A percentile compares a stretch with the other conserved stretches of the same genome.
Evolutionary conservation across 139 green algal species (phyloP).

Genomic region (Pleodorina starrii): DNA sequence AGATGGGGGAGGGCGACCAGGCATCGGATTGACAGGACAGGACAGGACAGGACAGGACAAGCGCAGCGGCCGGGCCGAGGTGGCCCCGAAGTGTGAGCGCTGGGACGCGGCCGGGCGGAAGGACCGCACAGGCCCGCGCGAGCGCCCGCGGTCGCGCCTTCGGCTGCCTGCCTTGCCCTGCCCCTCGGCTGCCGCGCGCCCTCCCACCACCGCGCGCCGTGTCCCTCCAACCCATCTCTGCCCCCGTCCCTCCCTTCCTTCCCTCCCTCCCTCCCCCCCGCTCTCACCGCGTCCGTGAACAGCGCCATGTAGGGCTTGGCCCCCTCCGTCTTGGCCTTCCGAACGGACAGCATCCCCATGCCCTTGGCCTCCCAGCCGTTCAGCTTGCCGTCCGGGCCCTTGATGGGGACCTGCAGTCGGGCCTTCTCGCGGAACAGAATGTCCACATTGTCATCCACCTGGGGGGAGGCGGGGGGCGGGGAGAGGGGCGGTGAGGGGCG

Average conservation of each 20-base stretch:
- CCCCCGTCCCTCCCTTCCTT: not conserved
- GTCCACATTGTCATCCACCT: slow-evolving; percentile 49
- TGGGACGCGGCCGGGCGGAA: too few species aligned
- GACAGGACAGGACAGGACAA: not conserved
- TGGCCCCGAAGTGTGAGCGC: too few species aligned
- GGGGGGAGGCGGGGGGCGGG: not conserved
- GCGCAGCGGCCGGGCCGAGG: too few species aligned
- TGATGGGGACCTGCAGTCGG: slow-evolving; percentile 31
- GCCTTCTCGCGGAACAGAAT: slow-evolving; percentile 44
- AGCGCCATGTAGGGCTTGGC: slow-evolving; percentile 46
- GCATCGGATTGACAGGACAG: not conserved
- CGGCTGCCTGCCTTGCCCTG: too few species aligned
- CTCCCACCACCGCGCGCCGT: too few species aligned
- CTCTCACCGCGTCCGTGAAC: slow-evolving; percentile 21
- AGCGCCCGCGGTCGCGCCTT: too few species aligned
- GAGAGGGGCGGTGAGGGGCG: too few species aligned
- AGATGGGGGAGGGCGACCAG: not conserved
- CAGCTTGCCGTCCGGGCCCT: not conserved
- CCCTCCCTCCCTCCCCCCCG: not conserved
- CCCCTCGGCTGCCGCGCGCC: too few species aligned
- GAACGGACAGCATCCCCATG: slow-evolving; percentile 22
- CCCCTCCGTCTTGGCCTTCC: slow-evolving; percentile 23
- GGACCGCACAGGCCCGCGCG: too few species aligned
- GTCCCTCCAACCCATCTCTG: not conserved
- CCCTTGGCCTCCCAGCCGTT: slow-evolving; percentile 6